These are phyloP conservation scores for Leptographium wingfieldii DNA, from an alignment of 2,329 filamentous ascomycete genomes.

Conservation along the genomic window DNA sequence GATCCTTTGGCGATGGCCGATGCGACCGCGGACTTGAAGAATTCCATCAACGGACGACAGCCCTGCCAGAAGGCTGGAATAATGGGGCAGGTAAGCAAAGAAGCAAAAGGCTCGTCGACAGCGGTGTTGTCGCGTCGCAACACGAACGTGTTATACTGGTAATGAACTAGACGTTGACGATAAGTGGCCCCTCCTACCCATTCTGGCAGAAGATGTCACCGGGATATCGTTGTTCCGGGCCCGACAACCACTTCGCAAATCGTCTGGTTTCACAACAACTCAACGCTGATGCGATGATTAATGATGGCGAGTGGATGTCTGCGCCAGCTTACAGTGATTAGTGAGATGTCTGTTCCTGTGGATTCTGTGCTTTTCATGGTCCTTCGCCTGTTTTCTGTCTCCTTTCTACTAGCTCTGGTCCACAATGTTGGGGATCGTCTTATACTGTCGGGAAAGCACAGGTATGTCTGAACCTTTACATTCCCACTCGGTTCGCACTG, in stretches of 20 bases:
- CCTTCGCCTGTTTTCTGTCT: too few species aligned
- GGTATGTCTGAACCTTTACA: not conserved
- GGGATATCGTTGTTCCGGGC: not conserved
- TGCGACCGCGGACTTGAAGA: slow-evolving; percentile 92
- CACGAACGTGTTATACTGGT: not conserved
- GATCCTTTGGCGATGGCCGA: slow-evolving; percentile 94
- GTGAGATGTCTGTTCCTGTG: too few species aligned
- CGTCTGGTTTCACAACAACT: too few species aligned
- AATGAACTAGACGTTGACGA: not conserved
- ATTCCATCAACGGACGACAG: slow-evolving; percentile 60
- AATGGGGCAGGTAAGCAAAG: not conserved
- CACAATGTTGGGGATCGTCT: not conserved
- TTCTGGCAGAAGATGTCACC: slow-evolving; percentile 1
- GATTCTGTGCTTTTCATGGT: too few species aligned
- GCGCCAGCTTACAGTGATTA: too few species aligned
- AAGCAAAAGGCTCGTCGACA: not conserved
- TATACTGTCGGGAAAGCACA: not conserved
- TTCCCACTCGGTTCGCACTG: too few species aligned
- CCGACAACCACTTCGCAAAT: too few species aligned
- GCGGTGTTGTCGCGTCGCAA: not conserved
- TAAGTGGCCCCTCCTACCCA: slow-evolving; percentile 8
- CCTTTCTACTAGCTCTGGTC: too few species aligned
- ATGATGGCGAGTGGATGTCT: too few species aligned
- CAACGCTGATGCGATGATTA: too few species aligned
- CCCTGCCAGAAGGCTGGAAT: not conserved